Conservation (phyloP, 2,329 filamentous ascomycete species). For the Claviceps sp. region DNA sequence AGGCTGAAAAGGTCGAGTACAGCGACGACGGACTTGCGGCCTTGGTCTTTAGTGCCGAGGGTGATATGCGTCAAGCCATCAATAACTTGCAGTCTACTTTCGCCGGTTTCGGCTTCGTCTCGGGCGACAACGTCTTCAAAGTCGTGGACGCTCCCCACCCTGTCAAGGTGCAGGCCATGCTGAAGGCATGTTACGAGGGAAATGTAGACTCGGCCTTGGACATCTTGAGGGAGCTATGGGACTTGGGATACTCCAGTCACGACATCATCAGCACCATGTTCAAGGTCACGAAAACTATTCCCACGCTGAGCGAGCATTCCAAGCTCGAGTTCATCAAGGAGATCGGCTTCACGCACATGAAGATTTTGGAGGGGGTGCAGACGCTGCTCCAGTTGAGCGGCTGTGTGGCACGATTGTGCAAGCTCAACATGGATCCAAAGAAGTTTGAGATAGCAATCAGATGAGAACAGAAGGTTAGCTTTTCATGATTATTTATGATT, state of each 20-base stretch:
- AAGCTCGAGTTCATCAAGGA: constrained; percentile 97
- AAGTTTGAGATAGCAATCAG: constrained; percentile 44
- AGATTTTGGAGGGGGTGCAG: constrained; percentile 94
- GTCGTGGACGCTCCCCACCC: constrained; percentile 96
- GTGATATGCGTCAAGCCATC: constrained; percentile 97
- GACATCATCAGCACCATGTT: constrained; percentile 99
- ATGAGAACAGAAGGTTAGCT: constrained; percentile 11
- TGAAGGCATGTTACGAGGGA: constrained; percentile 90
- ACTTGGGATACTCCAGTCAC: constrained; percentile 91
- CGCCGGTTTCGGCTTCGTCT: constrained; percentile 94
- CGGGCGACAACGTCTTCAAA: constrained; percentile 92
- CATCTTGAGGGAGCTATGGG: constrained; percentile 80
- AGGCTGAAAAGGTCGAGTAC: constrained; percentile 80
- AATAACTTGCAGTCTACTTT: constrained; percentile 93
- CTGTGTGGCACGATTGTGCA: constrained; percentile 80
- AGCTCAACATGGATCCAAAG: constrained; percentile 90
- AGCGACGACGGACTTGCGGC: constrained; percentile 90
- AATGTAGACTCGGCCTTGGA: constrained; percentile 82
- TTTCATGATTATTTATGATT: background rate
- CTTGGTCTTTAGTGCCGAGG: constrained; percentile 93
- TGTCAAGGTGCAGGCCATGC: constrained; percentile 96
- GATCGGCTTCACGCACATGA: constrained; percentile 98
- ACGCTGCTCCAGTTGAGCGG: constrained; percentile 88
- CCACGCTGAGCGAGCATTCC: constrained; percentile 80
- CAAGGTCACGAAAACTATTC: constrained; percentile 90